Conservation (phyloP, 1,139 yeast species). For the Zygosaccharomyces pseudobailii region DNA sequence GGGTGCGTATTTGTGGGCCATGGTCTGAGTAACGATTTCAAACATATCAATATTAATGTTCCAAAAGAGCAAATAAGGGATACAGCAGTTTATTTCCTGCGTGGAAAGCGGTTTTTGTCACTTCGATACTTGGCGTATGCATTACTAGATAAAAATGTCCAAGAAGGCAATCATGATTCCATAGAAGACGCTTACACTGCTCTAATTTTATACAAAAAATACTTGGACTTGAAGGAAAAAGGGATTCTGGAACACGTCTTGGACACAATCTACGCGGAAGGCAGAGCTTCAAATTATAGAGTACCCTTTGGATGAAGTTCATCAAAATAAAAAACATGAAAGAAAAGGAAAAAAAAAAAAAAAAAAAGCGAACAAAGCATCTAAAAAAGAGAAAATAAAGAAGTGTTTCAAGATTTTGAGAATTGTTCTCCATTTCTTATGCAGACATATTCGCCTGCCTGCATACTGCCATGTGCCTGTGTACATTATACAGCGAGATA, state of each 20-base stretch:
- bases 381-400: neutral
- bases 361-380: neutral
- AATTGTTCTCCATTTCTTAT: no score
- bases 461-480: neutral
- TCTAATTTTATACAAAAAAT: slow-evolving; percentile 66
- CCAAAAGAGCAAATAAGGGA: slow-evolving; percentile 84
- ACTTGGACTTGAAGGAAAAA: slow-evolving; percentile 51
- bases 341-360: neutral
- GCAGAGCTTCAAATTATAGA: slow-evolving; percentile 54
- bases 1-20: slow-evolving; percentile 96
- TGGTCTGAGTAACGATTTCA: slow-evolving; percentile 84
- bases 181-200: slow-evolving; percentile 95
- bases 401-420: neutral
- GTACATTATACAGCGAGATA: neutral
- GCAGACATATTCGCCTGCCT: no score
- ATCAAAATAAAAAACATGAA: neutral
- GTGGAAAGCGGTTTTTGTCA: slow-evolving; percentile 72
- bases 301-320: slow-evolving; percentile 41
- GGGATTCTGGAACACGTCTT: slow-evolving; percentile 61
- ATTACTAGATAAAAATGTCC: slow-evolving; percentile 70
- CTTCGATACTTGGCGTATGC: slow-evolving; percentile 83
- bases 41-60: slow-evolving; percentile 86
- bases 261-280: slow-evolving; percentile 70
- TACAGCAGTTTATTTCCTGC: slow-evolving; percentile 74
- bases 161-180: slow-evolving; percentile 92